Evolutionary conservation across 345 rosid genomes (phyloP), one percentile per base, ranked within the genome.

Genomic region (Salix udensis): DNA sequence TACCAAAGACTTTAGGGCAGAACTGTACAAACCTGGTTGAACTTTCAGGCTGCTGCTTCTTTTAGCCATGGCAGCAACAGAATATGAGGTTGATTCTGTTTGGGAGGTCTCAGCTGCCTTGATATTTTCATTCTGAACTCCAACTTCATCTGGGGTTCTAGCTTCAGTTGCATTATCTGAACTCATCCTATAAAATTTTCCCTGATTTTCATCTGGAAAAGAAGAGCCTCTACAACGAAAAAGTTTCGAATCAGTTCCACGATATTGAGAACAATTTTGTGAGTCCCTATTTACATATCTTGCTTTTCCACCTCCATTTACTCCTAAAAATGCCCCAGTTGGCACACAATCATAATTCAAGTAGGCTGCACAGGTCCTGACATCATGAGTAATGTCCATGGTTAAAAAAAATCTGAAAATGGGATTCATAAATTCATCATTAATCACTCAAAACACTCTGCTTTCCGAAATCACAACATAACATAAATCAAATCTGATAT

Each of bases 1-100:
- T 19, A 36, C 42, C 23, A 67, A 18, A 4, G 15, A 36, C n/a
- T 67, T 36, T 26, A 67, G 46, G 46, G 70, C 23, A 26, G 14
- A 67, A 21, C 39, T 67, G 11, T 67, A 36, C 70, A 21, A 21
- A 70, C 73, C 61, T 70, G 73, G 30, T 46, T 1, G 73, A 70
- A 52, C 31, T 48, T n/a, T 46, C 9, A 46, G 23, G 18, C 23
- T 19, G n/a, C 8, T 66, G 40, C 44, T 66, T 66, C 44, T 15
- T 66, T 34, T 66, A 18, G 69, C 23, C 69, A 2, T 8, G 18
- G 24, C 44, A 66, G 23, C 69, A 66, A 55, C 61, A 70, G 1
- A 18, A 12, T 18, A 8, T 10, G 23, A 24, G 7, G 26, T 48
- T 46, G 15, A 48, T 70, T 46, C 60, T 14, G 24, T 26, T 48